Percentiles rank a stretch among this genome's conserved stretches.
These are phyloP conservation scores for Botrytis fabae DNA, from an alignment of 2,329 filamentous ascomycete species.

Conservation along the genomic window DNA sequence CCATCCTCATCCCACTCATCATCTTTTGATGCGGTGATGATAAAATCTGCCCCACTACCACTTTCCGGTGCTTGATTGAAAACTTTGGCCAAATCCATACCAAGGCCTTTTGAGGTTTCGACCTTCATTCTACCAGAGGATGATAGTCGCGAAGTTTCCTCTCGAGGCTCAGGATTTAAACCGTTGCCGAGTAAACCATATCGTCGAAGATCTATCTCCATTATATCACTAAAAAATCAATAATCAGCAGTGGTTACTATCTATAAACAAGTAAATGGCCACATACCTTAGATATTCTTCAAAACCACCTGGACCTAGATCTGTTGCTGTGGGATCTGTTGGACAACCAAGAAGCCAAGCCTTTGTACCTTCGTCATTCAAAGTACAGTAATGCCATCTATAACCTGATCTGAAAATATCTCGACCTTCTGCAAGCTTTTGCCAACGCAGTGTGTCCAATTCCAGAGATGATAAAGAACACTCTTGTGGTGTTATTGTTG, in stretches of 20 bases:
- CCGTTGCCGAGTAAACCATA: conserved; percentile 89
- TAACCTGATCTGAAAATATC: conserved; percentile 93
- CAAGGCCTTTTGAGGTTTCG: conserved; percentile 67
- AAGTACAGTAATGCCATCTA: conserved; percentile 96
- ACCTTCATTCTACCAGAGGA: conserved; percentile 48
- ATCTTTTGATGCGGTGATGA: conserved; percentile 84
- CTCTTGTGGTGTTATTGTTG: conserved; percentile 81
- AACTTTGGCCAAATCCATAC: conserved; percentile 78
- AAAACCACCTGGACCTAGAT: conserved; percentile 67
- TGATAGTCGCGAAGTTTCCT: conserved; percentile 51
- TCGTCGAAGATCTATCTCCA: conserved; percentile 87
- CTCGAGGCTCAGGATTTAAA: conserved; percentile 55
- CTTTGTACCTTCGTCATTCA: conserved; percentile 93
- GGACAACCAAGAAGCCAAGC: conserved; percentile 95
- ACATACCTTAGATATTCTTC: conserved; percentile 78
- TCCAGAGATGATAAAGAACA: conserved; percentile 91
- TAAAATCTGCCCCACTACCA: conserved; percentile 86
- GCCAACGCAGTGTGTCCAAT: conserved; percentile 84
- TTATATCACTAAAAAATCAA: conserved; percentile 64
- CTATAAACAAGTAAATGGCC: not conserved
- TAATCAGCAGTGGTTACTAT: conserved; percentile 28
- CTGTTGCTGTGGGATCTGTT: conserved; percentile 66
- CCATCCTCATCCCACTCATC: conserved; percentile 66
- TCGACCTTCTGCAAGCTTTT: conserved; percentile 88
- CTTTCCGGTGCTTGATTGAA: conserved; percentile 85